Base-by-base conservation (phyloP, 352 stramenopile genomes). In the Phytophthora multivora region DNA sequence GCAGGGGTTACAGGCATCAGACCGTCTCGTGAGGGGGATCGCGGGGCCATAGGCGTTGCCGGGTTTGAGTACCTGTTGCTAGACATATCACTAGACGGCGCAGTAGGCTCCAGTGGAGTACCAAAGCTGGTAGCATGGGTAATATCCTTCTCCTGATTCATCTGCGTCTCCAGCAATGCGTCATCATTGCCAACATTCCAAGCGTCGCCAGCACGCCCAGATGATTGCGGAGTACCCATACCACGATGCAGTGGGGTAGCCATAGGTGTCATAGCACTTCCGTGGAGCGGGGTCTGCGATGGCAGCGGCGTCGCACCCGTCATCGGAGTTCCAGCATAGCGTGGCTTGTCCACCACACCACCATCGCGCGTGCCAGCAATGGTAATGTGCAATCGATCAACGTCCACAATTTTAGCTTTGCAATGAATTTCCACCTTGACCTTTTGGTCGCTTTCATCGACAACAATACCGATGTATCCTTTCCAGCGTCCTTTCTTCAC, bases 381-480 rank as follows among this genome's bases (percentile, higher is more conserved):
- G 1, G 75, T 73, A 25, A 96, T 85, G 42, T 93, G 67, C 25
- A 95, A 57, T n/a, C 85, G 69, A 66, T 94, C 88, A 7, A 97
- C 80, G 50, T 95, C 88, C 28, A 97, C 86, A 15, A 91, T 77
- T 67, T 95, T 93, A 7, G 88, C 86, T 64, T 96, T 95, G 49
- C 80, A 96, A 59, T 97, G 89, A 41, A 97, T 94, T 65, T 97
- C 89, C 28, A 97, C 89, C 69, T 97, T 97, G 62, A 96, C 88
- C 67, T 95, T 97, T 55, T 89, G 81, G 23, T 96, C 89, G 50
- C 68, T 88, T 75, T 95, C 88, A 63, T 95, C 88, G 23, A 96
- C 86, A 35, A 96, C 85, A 55, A 97, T 97, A 63, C 89, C 89
- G 55, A 96, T 96, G 73, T 97, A 97, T 28, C 89, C 89, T 81